phyloP scores from a whole-genome alignment of 495 filamentous ascomycete genomes.

The Articulospora tetracladia region DNA sequence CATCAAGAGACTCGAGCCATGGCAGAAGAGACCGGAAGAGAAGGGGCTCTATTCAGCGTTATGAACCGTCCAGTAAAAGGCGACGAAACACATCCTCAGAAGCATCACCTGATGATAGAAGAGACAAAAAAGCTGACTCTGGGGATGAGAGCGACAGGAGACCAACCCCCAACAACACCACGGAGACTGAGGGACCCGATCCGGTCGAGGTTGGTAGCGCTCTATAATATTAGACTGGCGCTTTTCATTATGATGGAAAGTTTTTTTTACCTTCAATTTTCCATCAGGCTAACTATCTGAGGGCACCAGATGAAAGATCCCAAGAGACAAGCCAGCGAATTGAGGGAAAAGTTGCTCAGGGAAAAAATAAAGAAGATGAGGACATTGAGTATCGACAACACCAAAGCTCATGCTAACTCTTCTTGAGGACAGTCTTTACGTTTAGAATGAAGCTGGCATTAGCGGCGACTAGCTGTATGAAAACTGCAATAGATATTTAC shows the following conservation, averaged over 20 bases:
- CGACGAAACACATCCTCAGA: constrained; percentile 31
- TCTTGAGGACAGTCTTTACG: constrained; percentile 42
- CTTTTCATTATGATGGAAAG: not conserved
- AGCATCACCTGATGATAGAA: constrained; percentile 27
- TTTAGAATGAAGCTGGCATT: not conserved
- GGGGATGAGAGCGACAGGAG: constrained; percentile 49
- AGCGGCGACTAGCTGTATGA: not conserved
- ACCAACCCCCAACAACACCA: constrained; percentile 16
- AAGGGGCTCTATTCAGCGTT: constrained; percentile 49
- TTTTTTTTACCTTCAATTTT: constrained; percentile 3
- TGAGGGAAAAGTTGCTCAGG: constrained; percentile 62
- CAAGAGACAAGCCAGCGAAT: constrained; percentile 46
- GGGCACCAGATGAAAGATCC: constrained; percentile 35
- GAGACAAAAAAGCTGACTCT: constrained; percentile 51
- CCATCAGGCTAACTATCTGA: constrained; percentile 21
- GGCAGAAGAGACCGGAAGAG: constrained; percentile 32
- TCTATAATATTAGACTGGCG: constrained; percentile 26
- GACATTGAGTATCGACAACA: constrained; percentile 43
- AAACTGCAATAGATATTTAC: not conserved
- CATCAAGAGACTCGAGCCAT: constrained; percentile 33
- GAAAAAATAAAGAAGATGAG: constrained; percentile 66
- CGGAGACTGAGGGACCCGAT: constrained; percentile 3
- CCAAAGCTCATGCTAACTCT: constrained; percentile 30
- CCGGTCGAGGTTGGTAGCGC: constrained; percentile 48
- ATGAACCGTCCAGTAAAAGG: constrained; percentile 42